Conservation (phyloP, 352 stramenopile genomes). For the Globisporangium irregulare region DNA sequence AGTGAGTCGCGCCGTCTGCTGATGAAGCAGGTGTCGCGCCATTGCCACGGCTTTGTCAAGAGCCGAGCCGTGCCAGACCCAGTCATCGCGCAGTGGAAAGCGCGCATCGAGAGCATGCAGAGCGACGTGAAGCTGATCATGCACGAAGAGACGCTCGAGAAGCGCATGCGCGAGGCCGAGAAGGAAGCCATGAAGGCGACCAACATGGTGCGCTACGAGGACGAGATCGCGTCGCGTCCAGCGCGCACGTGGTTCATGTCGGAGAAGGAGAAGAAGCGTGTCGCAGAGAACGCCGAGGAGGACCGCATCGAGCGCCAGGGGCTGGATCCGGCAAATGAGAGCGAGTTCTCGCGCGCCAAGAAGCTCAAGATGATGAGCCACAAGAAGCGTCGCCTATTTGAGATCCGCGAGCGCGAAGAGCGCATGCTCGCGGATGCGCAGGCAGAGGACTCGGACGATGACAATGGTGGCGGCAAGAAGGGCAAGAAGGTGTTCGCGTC, state of each 20-base stretch:
- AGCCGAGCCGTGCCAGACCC: slow-evolving; percentile 84
- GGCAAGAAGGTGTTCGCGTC: slow-evolving; percentile 74
- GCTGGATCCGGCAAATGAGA: slow-evolving; percentile 30
- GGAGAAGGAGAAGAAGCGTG: slow-evolving; percentile 86
- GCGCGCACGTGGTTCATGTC: slow-evolving; percentile 92
- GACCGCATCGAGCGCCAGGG: slow-evolving; percentile 41
- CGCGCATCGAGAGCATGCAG: slow-evolving; percentile 81
- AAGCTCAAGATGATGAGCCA: slow-evolving; percentile 87
- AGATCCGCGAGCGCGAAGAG: slow-evolving; percentile 84
- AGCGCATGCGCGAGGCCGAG: slow-evolving; percentile 87
- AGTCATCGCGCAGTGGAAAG: slow-evolving; percentile 87
- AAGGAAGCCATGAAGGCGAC: slow-evolving; percentile 86
- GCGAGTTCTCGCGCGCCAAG: slow-evolving; percentile 51
- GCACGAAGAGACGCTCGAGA: slow-evolving; percentile 88
- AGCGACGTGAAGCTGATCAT: slow-evolving; percentile 75
- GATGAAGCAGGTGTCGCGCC: slow-evolving; percentile 93
- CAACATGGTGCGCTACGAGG: slow-evolving; percentile 89
- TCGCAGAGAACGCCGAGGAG: slow-evolving; percentile 66
- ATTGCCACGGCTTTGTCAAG: slow-evolving; percentile 90
- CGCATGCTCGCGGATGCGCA: slow-evolving; percentile 66
- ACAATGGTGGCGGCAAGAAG: slow-evolving; percentile 28
- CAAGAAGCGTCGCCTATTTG: slow-evolving; percentile 82
- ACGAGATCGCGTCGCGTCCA: slow-evolving; percentile 88
- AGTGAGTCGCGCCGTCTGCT: slow-evolving; percentile 88
- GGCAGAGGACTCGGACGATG: slow-evolving; percentile 36